Percentiles rank a stretch among this genome's conserved stretches.
Conservation (phyloP, 2,329 filamentous ascomycete genomes). For the Pseudofabraea citricarpa region DNA sequence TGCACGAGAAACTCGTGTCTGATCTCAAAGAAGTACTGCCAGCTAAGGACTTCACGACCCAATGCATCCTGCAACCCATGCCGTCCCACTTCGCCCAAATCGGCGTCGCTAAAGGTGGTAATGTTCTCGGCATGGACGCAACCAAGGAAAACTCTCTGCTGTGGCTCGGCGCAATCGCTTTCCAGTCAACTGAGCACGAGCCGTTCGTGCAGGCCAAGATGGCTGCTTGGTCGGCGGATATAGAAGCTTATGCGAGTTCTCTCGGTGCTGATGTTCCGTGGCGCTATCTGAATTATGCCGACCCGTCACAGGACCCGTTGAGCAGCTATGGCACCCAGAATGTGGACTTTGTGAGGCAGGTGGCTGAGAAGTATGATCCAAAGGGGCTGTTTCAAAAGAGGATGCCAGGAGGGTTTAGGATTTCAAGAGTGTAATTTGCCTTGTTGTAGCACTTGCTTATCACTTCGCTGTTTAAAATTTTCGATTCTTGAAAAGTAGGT, state of each 20-base stretch:
- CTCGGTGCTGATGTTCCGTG: background rate
- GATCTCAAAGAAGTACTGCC: too few relatives aligned
- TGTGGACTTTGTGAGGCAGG: slow-evolving; percentile 10
- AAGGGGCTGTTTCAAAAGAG: slow-evolving; percentile 16
- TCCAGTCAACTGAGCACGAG: too few relatives aligned
- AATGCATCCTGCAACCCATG: background rate
- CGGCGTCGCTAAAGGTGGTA: background rate
- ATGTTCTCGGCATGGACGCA: background rate
- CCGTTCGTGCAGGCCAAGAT: too few relatives aligned
- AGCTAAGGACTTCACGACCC: too few relatives aligned
- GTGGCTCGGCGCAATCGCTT: too few relatives aligned
- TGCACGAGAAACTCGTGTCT: too few relatives aligned
- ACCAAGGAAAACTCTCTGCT: too few relatives aligned
- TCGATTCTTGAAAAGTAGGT: too few relatives aligned
- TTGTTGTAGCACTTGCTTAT: too few relatives aligned
- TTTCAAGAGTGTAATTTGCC: too few relatives aligned
- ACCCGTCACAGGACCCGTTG: background rate
- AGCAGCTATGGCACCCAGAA: background rate
- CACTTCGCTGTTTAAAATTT: too few relatives aligned
- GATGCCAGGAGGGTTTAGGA: slow-evolving; percentile 18
- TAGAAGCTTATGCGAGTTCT: background rate
- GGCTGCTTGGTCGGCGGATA: background rate
- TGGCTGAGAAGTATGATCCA: slow-evolving; percentile 20
- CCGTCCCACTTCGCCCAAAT: background rate
- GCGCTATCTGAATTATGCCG: slow-evolving; percentile 1